Conservation (phyloP, 768 basidiomycete genomes). For the Mycena filopes region DNA sequence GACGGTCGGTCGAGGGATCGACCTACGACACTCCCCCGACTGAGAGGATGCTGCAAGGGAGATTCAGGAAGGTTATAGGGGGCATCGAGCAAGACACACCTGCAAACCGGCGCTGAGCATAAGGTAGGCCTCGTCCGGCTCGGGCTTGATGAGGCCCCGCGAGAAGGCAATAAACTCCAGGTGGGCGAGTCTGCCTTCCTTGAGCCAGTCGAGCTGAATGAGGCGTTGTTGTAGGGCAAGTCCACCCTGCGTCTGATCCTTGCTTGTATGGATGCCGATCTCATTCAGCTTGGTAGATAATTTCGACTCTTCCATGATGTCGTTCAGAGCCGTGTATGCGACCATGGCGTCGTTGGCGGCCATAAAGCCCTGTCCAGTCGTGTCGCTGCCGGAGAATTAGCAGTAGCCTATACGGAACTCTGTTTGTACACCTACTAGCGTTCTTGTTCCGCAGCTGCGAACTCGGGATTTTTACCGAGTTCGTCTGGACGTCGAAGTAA, state of each 20-base stretch:
- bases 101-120: slow-evolving; percentile 9
- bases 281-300: slow-evolving; percentile 4
- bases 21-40: slow-evolving; percentile 22
- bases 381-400: background rate
- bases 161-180: slow-evolving; percentile 18
- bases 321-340: slow-evolving; percentile 15
- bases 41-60: slow-evolving; percentile 21
- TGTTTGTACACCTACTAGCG: slow-evolving; percentile 3
- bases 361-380: slow-evolving; percentile 22
- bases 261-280: background rate
- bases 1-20: too few relatives aligned
- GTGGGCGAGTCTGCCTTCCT: slow-evolving; percentile 2
- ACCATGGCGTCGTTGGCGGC: background rate
- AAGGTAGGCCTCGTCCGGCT: slow-evolving; percentile 6
- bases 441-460: slow-evolving; percentile 15
- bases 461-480: slow-evolving; percentile 8
- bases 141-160: background rate
- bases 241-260: background rate
- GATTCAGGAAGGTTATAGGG: background rate
- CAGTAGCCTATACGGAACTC: background rate
- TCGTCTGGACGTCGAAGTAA: slow-evolving; percentile 10
- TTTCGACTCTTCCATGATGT: background rate
- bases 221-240: background rate
- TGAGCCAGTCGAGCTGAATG: slow-evolving; percentile 21
- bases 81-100: background rate